Evolutionary conservation across 1,139 yeast species (phyloP).

Genomic region (Pneumocystis carinii): DNA sequence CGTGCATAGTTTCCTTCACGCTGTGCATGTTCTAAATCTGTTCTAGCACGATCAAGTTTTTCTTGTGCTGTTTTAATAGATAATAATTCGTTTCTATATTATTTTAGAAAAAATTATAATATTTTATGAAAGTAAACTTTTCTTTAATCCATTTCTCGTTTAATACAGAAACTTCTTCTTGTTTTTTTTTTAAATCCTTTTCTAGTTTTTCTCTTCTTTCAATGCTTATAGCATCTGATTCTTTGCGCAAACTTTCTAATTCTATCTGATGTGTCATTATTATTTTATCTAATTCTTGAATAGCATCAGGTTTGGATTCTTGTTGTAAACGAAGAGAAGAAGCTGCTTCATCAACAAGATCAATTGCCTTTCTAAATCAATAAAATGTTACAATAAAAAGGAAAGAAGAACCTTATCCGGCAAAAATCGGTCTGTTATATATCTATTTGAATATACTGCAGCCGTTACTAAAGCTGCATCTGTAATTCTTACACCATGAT

Average conservation of each 20-base stretch:
- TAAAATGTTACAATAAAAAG: slow-evolving; percentile 33
- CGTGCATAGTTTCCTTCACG: slow-evolving; percentile 71
- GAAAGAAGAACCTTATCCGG: slow-evolving; percentile 50
- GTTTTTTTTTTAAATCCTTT: slow-evolving; percentile 46
- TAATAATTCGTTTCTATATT: slow-evolving; percentile 37
- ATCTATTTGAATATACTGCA: slow-evolving; percentile 76
- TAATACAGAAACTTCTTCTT: slow-evolving; percentile 49
- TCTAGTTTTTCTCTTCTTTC: slow-evolving; percentile 59
- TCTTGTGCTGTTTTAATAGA: slow-evolving; percentile 63
- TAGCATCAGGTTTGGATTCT: slow-evolving; percentile 91
- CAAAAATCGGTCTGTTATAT: slow-evolving; percentile 75
- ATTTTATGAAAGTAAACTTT: slow-evolving; percentile 24
- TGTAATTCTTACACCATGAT: slow-evolving; percentile 92
- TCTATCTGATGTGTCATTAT: slow-evolving; percentile 93
- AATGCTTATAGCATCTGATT: slow-evolving; percentile 67
- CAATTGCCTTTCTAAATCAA: slow-evolving; percentile 28
- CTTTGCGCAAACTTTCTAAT: slow-evolving; percentile 80
- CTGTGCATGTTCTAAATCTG: slow-evolving; percentile 67
- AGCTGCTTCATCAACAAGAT: slow-evolving; percentile 92
- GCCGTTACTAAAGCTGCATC: slow-evolving; percentile 92
- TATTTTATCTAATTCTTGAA: slow-evolving; percentile 72
- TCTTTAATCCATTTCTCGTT: slow-evolving; percentile 82
- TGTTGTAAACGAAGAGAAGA: slow-evolving; percentile 87
- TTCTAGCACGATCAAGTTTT: slow-evolving; percentile 67
- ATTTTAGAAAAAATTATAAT: neutral